Evolutionary conservation across 2,329 filamentous ascomycete genomes (phyloP), one percentile per base, ranked within the genome.

Genomic region (Periglandula ipomoeae): DNA sequence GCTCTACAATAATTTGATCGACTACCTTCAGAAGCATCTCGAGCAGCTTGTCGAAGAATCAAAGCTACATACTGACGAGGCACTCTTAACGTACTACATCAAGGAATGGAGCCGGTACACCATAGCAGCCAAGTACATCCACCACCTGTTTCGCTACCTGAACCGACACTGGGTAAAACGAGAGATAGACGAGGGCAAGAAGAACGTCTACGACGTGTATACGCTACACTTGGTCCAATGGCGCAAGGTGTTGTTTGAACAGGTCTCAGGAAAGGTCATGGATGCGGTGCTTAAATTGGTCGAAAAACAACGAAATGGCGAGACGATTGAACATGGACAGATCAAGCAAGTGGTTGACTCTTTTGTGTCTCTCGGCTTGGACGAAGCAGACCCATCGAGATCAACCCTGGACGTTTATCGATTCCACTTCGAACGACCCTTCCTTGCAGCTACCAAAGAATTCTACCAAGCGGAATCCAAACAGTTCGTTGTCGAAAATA

Each of bases 111-210:
- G 85, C 56, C 81, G 93, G 52, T 98, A 96, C 70, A 98, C 93
- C 2, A 88, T 87, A 13, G 91, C 93, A 1, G 93, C 90, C 51
- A 95, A 94, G 68, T 98, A 95, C 70, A 93, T 96, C 65, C 94
- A 98, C 68, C 91, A 98, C 64, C 73, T 98, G 7, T 98, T 98
- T 74, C 77, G 85, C 47, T 98, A 98, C 63, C 80, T 98, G 23
- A 98, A 98, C 63, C 82, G 93, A 26, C 93, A 98, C 69, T 98
- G 94, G 93, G 93, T 98, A 2, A 98, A 96, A 76, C 79, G 93
- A 26, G 93, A 98, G 70, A 95, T 98, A 70, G 93, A 98, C 55
- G 93, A 98, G 67, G 93, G 93, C 30, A 97, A 98, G 72, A 96
- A 97, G 73, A 87, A 91, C 60, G 87, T 97, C 7, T 97, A 94